Evolutionary conservation across 225 moss, liverwort and hornwort species (phyloP), one percentile per base, ranked within the genome.

Genomic region (Thuidium tamariscinum): DNA sequence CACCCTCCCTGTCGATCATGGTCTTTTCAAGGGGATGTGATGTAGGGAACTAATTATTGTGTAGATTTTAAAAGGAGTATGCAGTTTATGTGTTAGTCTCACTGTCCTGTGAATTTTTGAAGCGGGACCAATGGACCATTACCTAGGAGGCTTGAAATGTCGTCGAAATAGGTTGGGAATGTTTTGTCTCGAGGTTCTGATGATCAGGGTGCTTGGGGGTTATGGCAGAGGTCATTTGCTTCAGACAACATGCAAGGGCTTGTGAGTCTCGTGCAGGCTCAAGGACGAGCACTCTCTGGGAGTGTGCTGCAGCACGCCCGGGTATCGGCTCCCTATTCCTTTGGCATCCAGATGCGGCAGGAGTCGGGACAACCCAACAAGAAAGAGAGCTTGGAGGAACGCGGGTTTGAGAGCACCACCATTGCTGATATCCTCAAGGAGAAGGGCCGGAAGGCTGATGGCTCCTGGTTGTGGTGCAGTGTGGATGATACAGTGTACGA

Each of bases 401-500:
- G 91, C 63, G 98, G 98, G 27, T 98, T 98, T 67, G 98, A 98
- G 93, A 95, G 95, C 69, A 95, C 95, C 60, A 95, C 93, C 79
- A 98, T 98, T 83, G 88, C 95, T 1, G 98, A 98, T 76, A 95
- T 98, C 37, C 84, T 98, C 56, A 95, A 94, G 82, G 89, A 94
- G 67, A 98, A 96, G 87, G 98, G 98, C 8, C 80, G 69, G 36
- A 93, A 94, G 75, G 90, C 89, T 8, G 95, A 96, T 83, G 95
- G 96, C 36, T 95, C 98, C 32, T 98, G 98, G 98, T 89, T 98
- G 70, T 95, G 90, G 91, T 96, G 96, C 86, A 93, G 94, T 36
- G 95, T 95, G 66, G 96, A 97, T 67, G 95, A 96, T 72, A 92
- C 95, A 4, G 98, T 98, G 63, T 98, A 93, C 75, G 96, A 98